Base-by-base conservation (phyloP, 2,329 filamentous ascomycete genomes). In the Onygenales sp. region DNA sequence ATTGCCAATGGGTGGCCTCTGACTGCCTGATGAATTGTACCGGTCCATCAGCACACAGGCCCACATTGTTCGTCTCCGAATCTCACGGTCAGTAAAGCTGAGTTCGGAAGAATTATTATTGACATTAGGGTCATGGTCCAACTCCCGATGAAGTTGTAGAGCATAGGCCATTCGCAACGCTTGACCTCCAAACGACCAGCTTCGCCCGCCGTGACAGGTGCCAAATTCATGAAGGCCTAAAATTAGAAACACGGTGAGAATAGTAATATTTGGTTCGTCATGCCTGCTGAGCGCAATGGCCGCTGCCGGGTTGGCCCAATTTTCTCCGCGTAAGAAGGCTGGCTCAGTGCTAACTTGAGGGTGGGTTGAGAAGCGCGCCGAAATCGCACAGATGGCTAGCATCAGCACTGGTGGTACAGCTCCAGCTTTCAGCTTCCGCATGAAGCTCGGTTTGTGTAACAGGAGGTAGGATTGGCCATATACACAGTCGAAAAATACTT, bases 91-190 rank as follows among this genome's bases (percentile, higher is more conserved):
- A 13, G 91, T 89, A 61, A 93, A 93, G 65, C 89, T 95, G 51
- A 93, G 78, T 57, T 86, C 82, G 2, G 79, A 77, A 10, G 79
- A 66, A 17, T 79, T 77, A 42, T 80, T 80, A n/a, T 78, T 75
- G n/a, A 79, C 79, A 37, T 82, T 71, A 0, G 88, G 87, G 60
- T 95, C 89, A 63, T 87, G 83, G 57, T 95, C 89, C 32, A 95
- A 78, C 67, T 97, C 93, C 65, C 86, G 87, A 72, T 98, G 93
- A 32, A 98, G 74, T 66, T 97, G 92, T 45, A 98, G 75, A 11
- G 93, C 93, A 69, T 95, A 96, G 7, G 92, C 93, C 93, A 97
- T 97, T 40, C 93, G 82, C 63, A 95, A 90, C 11, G 92, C 93
- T 76, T 95, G 91, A 1, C 93, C 93, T 14, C 91, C 91, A 58